These are phyloP conservation scores for Amanita pseudoporphyria DNA, from an alignment of 768 basidiomycete genomes.

Conservation along the genomic window DNA sequence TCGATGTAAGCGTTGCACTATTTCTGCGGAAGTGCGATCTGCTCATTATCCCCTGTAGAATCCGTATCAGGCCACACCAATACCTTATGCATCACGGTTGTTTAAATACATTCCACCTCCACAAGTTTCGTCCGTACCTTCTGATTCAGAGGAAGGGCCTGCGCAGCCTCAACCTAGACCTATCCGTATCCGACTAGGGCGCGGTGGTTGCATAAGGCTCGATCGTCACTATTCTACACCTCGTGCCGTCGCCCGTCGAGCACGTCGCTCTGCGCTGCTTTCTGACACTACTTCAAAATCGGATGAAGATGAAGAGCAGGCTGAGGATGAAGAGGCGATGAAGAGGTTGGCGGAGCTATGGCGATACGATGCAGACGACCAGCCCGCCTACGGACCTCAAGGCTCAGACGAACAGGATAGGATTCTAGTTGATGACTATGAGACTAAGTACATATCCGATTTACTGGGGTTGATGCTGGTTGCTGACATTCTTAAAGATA, in stretches of 20 bases:
- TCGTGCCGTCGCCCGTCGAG: conserved; percentile 15
- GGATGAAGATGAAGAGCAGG: conserved; percentile 18
- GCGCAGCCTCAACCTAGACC: conserved; percentile 27
- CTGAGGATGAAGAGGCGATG: conserved; percentile 22
- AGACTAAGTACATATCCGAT: conserved; percentile 31
- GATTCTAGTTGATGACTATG: conserved; percentile 62
- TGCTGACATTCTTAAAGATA: conserved; percentile 27
- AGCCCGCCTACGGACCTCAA: conserved; percentile 40
- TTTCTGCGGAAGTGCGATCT: not conserved
- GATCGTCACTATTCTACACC: conserved; percentile 49
- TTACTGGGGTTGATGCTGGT: conserved; percentile 5
- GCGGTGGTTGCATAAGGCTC: conserved; percentile 69
- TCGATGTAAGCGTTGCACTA: conserved; percentile 49
- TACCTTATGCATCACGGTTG: conserved; percentile 49
- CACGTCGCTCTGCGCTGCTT: conserved; percentile 21
- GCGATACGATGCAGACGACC: conserved; percentile 62
- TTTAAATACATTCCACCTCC: conserved; percentile 52
- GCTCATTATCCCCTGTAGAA: conserved; percentile 29
- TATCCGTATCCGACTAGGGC: conserved; percentile 69
- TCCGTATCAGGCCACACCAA: conserved; percentile 57
- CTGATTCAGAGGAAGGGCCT: conserved; percentile 18
- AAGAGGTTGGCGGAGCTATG: conserved; percentile 46
- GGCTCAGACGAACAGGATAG: conserved; percentile 64
- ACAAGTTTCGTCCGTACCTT: conserved; percentile 21
- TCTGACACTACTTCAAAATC: conserved; percentile 11